These are phyloP conservation scores for Brassica rapa DNA, from an alignment of 345 rosid species.

Conservation along the genomic window DNA sequence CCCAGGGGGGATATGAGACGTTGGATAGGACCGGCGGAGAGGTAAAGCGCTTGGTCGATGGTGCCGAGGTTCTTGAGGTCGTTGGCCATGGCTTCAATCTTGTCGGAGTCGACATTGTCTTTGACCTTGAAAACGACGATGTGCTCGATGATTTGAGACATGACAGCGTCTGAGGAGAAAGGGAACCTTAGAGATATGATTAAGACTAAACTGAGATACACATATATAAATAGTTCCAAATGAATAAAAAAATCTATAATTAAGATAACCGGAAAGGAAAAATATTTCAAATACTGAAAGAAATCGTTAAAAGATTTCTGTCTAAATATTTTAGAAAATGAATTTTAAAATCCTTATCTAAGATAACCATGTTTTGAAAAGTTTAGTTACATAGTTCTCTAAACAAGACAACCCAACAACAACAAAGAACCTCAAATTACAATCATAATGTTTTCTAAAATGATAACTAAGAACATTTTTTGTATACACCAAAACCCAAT, in stretches of 20 bases:
- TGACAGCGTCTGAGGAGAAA: not conserved
- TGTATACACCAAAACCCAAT: not conserved
- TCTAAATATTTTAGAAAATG: not conserved
- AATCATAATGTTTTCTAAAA: too few species aligned
- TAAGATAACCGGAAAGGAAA: not conserved
- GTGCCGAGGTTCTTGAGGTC: conserved; percentile 57
- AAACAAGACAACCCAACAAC: too few species aligned
- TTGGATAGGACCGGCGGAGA: conserved; percentile 59
- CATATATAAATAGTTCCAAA: not conserved
- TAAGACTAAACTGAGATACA: not conserved
- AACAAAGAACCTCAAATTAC: too few species aligned
- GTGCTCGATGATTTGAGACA: conserved; percentile 58
- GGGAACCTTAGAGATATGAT: not conserved
- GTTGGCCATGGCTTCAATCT: conserved; percentile 54
- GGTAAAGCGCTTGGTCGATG: conserved; percentile 63
- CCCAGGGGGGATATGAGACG: conserved; percentile 44
- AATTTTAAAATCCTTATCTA: not conserved
- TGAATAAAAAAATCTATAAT: not conserved
- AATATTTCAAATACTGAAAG: not conserved
- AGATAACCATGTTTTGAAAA: not conserved
- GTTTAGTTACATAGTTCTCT: not conserved
- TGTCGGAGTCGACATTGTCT: conserved; percentile 47
- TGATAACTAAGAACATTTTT: too few species aligned
- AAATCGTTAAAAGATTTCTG: not conserved
- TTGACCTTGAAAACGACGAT: conserved; percentile 83